These are phyloP conservation scores for Tausonia pullulans DNA, from an alignment of 1,284 basidiomycete species.

Conservation along the genomic window DNA sequence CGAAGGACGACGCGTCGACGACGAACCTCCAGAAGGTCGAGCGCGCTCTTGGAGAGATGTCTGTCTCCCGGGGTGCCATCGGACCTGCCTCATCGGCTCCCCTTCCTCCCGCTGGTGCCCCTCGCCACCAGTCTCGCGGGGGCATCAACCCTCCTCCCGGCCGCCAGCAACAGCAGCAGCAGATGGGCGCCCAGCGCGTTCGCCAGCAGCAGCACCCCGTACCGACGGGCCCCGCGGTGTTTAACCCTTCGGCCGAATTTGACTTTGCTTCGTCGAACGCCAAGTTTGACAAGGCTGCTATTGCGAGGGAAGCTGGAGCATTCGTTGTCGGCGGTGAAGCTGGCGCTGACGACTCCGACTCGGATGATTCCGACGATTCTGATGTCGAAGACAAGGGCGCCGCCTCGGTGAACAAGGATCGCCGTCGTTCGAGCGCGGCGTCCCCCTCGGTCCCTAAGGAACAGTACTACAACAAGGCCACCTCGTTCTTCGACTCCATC, in stretches of 20 bases:
- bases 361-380: slow-evolving; percentile 5
- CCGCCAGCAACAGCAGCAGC: background rate
- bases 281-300: slow-evolving; percentile 23
- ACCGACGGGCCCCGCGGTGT: slow-evolving; percentile 2
- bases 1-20: background rate
- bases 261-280: slow-evolving; percentile 26
- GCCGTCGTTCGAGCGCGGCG: background rate
- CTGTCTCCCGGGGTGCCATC: slow-evolving; percentile 7
- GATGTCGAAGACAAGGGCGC: background rate
- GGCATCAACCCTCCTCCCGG: background rate
- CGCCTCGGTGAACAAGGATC: background rate
- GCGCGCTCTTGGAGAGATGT: slow-evolving; percentile 15
- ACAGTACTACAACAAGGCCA: slow-evolving; percentile 22
- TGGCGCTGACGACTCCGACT: slow-evolving; percentile 5
- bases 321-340: background rate
- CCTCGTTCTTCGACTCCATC: slow-evolving; percentile 27
- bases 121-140: no score
- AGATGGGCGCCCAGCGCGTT: background rate
- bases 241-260: slow-evolving; percentile 19
- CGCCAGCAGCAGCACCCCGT: slow-evolving; percentile 6
- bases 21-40: slow-evolving; percentile 17
- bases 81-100: background rate
- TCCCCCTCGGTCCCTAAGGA: slow-evolving; percentile 2
- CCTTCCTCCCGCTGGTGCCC: no score
- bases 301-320: slow-evolving; percentile 10